These are phyloP conservation scores for Cyclotella atomus DNA, from an alignment of 108 stramenopile species.

Conservation along the genomic window DNA sequence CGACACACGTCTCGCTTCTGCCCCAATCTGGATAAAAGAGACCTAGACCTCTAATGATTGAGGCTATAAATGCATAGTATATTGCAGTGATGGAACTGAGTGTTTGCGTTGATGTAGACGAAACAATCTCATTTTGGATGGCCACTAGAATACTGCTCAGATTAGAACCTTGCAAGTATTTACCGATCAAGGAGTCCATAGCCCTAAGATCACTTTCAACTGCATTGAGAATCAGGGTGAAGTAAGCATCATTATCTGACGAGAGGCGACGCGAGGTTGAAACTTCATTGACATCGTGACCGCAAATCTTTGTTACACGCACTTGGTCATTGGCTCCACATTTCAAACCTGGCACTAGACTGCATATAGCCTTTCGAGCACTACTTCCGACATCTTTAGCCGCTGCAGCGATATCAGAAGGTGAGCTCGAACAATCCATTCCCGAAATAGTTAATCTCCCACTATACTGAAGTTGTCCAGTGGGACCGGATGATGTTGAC, in stretches of 20 bases:
- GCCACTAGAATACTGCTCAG: not conserved
- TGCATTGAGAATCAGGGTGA: constrained; percentile 7
- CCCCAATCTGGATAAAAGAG: constrained; percentile 17
- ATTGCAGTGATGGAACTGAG: constrained; percentile 6
- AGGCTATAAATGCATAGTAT: constrained; percentile 4
- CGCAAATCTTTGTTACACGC: constrained; percentile 6
- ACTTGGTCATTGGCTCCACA: constrained; percentile 4
- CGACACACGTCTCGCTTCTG: constrained; percentile 3
- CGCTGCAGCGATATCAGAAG: not conserved
- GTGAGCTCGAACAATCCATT: constrained; percentile 2
- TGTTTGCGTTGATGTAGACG: not conserved
- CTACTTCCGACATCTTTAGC: constrained; percentile 1
- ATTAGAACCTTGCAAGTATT: constrained; percentile 12
- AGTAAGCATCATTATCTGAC: not conserved
- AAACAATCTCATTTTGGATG: constrained; percentile 3
- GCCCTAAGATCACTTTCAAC: constrained; percentile 2
- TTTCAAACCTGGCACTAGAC: not conserved
- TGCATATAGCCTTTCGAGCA: not conserved
- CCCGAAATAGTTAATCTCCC: constrained; percentile 2
- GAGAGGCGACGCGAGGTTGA: not conserved
- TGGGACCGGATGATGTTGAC: not conserved
- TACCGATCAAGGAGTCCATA: not conserved
- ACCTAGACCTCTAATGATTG: constrained; percentile 6
- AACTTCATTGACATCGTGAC: not conserved
- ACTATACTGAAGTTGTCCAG: not conserved